phyloP scores from a whole-genome alignment of 179 eudicot genomes.

The Corrigiola litoralis region DNA sequence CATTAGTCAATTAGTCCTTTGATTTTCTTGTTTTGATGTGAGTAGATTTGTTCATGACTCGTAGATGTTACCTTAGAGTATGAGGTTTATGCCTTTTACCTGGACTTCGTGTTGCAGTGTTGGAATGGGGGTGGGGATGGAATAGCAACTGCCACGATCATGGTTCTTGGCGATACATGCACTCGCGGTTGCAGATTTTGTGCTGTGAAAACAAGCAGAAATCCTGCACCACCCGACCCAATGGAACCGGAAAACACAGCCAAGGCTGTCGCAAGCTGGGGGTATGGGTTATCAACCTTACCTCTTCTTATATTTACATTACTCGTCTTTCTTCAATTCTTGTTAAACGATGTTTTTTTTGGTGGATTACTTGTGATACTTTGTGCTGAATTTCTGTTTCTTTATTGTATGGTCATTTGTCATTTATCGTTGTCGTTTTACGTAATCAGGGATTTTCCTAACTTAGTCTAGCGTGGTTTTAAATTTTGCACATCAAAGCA shows the following conservation, averaged over 20 bases:
- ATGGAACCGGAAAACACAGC: slow-evolving; percentile 96
- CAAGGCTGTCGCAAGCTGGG: slow-evolving; percentile 85
- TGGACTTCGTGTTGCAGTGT: slow-evolving; percentile 38
- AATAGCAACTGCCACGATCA: slow-evolving; percentile 91
- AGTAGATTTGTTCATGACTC: too few species aligned
- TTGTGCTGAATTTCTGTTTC: neutral
- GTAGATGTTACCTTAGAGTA: too few species aligned
- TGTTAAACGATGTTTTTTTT: neutral
- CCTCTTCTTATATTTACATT: neutral
- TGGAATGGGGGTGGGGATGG: slow-evolving; percentile 99
- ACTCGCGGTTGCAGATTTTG: slow-evolving; percentile 86
- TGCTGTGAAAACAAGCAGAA: slow-evolving; percentile 66
- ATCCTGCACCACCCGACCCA: slow-evolving; percentile 92
- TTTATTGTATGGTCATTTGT: neutral
- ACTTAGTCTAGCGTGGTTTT: too few species aligned
- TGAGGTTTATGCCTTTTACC: neutral
- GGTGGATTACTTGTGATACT: neutral
- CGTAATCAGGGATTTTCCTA: too few species aligned
- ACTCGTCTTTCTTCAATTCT: neutral
- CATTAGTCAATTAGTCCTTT: neutral
- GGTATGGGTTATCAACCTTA: slow-evolving; percentile 36
- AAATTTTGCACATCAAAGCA: too few species aligned
- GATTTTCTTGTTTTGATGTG: neutral
- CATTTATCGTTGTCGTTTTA: too few species aligned
- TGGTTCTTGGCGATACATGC: slow-evolving; percentile 96